Base-by-base conservation (phyloP, 2,329 filamentous ascomycete species). In the Pyrenochaeta sp. region DNA sequence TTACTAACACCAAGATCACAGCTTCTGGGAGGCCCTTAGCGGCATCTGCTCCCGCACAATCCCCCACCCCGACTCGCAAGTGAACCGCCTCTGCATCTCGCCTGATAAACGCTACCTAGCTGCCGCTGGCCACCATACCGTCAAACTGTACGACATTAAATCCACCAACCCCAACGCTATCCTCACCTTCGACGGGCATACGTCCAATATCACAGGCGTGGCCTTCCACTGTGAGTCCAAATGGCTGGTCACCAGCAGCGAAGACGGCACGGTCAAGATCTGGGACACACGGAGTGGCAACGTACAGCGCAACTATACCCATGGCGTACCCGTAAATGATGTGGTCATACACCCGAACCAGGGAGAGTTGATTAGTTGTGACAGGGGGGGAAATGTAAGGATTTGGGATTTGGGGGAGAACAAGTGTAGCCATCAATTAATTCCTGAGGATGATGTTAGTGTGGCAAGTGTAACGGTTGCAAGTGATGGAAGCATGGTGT, bases 311-410 rank as follows among this genome's bases (percentile, higher is more conserved):
- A 97, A 94, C 77, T 99, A 99, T 75, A 89, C 86, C 64, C 95
- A 99, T 74, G 90, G 90, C 47, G 89, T 87, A 30, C 88, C 95
- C 0, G 95, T 94, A 46, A 99, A 97, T 71, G 95, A 99, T 76
- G 95, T 99, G 7, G 95, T 98, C n/a, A 99, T 99, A 51, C 95
- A 99, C 75, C 95, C 95, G 0, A 99, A 99, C 73, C 95, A 99
- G 79, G 95, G 94, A 55, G 95, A 99, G 80, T 89, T 99, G 57
- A 97, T 99, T 71, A 96, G 91, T 75, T 97, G 94, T 74, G 95
- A 99, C 75, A 87, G 94, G 30, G 89, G 90, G 42, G 95, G 95
- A 42, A 96, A 92, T 74, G 92, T 99, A 55, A 84, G 94, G 35
- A 90, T 99, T 59, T 99, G 95, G 95, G 95, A 99, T 71, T 78